Percentiles rank a stretch among this genome's conserved stretches.
phyloP scores from a whole-genome alignment of 2,329 filamentous ascomycete species.

The Teratosphaeria viscida region DNA sequence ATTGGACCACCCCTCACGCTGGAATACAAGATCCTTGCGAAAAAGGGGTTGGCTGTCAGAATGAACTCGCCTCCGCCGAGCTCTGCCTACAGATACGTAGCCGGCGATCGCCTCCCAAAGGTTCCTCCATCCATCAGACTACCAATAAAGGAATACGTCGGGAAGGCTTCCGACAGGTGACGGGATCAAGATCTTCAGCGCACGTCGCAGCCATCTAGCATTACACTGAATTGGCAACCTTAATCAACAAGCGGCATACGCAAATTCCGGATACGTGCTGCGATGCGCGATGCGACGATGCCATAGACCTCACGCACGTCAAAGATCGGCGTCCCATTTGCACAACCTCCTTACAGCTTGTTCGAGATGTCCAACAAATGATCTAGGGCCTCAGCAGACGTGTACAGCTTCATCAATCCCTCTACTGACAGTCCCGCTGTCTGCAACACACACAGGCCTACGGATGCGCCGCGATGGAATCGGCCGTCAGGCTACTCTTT shows the following conservation, averaged over 20 bases:
- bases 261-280: not conserved
- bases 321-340: not conserved
- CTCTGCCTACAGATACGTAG: not conserved
- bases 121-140: not conserved
- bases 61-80: not conserved
- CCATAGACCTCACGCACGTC: not conserved
- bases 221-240: not conserved
- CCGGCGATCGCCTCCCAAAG: not conserved
- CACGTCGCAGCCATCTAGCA: not conserved
- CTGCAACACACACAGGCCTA: not conserved
- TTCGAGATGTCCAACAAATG: too few species aligned
- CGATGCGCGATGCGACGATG: not conserved
- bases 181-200: not conserved
- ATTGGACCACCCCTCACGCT: too few species aligned
- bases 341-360: not conserved
- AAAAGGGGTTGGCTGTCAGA: not conserved
- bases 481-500: not conserved
- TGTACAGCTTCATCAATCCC: too few species aligned
- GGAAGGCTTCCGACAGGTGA: not conserved
- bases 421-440: too few species aligned
- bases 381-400: too few species aligned
- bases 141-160: not conserved
- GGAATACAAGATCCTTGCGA: not conserved
- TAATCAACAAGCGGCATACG: not conserved
- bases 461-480: not conserved